Evolutionary conservation across 305 asterid species (phyloP).

Genomic region (Fraxinus albicans): DNA sequence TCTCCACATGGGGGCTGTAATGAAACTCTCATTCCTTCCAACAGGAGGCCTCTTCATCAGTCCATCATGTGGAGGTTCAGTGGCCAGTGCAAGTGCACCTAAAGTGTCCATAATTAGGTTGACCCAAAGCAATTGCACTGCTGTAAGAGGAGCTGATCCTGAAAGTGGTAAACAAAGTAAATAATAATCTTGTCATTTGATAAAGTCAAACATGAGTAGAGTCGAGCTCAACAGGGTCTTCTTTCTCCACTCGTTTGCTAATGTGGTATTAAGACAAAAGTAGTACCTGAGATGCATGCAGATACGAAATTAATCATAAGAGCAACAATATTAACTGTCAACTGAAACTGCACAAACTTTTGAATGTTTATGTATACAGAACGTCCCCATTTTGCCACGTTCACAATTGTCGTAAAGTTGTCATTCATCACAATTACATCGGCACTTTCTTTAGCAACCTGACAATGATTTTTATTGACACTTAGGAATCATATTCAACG

Average conservation of each 20-base stretch:
- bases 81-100: constrained; percentile 97
- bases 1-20: constrained; percentile 89
- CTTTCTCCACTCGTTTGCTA: not conserved
- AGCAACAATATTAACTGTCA: constrained; percentile 93
- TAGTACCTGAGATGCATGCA: constrained; percentile 76
- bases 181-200: not conserved
- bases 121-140: constrained; percentile 97
- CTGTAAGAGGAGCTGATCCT: constrained; percentile 98
- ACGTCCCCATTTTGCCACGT: constrained; percentile 97
- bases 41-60: constrained; percentile 89
- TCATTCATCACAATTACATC: constrained; percentile 93
- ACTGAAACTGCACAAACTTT: constrained; percentile 94
- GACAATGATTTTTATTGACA: constrained; percentile 17
- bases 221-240: not conserved
- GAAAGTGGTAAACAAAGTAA: constrained; percentile 17
- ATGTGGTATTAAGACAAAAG: not conserved
- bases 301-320: constrained; percentile 86
- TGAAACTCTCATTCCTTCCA: constrained; percentile 64
- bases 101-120: constrained; percentile 97
- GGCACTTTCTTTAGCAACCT: constrained; percentile 99
- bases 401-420: constrained; percentile 88
- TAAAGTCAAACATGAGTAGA: not conserved
- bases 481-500: not conserved
- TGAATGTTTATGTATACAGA: constrained; percentile 94
- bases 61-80: constrained; percentile 92